Evolutionary conservation across 495 filamentous ascomycete species (phyloP), one percentile per base, ranked within the genome.

Genomic region (Talaromyces ruber): DNA sequence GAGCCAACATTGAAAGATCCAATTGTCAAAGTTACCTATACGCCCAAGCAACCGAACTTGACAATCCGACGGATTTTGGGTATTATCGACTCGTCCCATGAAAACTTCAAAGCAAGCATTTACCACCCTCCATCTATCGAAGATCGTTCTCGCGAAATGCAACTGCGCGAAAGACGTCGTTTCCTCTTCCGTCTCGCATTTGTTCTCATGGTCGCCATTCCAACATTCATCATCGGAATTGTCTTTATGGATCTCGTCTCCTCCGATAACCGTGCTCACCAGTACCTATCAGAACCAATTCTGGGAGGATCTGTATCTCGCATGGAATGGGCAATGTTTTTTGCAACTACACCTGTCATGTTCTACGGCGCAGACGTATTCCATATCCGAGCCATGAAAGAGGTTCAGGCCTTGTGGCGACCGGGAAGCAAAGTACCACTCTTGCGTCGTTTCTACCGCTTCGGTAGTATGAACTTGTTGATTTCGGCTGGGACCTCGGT

Each of bases 391-490:
- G 88, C 91, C 0, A 67, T 90, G 22, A 93, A 91, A 69, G 93
- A 97, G 67, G 78, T 98, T 21, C 77, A 79, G 61, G 82, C 86
- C 0, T 72, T 97, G 25, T 98, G 93, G 93, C 80, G 90, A 30
- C 85, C 74, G n/a, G 82, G 86, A 51, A 97, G 92, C 70, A 83
- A 79, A 8, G 85, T 88, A 2, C 92, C 93, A 0, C 68, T 96
- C 9, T 66, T 90, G 22, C 82, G 86, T 61, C 79, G 94, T 18
- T 92, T 98, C 65, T 93, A 92, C 65, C 85, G 90, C 14, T 98
- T 98, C 66, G 93, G 93, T 14, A 97, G 92, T 74, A 98, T 98
- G 93, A 95, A 97, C 67, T 86, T 94, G 70, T 81, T 98, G 62
- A 90, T 98, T 67, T 95, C 89, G 9, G 78, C 93, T 14, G 93